Base-by-base conservation (phyloP, 2,329 filamentous ascomycete species). In the Paecilomyces formosus region DNA sequence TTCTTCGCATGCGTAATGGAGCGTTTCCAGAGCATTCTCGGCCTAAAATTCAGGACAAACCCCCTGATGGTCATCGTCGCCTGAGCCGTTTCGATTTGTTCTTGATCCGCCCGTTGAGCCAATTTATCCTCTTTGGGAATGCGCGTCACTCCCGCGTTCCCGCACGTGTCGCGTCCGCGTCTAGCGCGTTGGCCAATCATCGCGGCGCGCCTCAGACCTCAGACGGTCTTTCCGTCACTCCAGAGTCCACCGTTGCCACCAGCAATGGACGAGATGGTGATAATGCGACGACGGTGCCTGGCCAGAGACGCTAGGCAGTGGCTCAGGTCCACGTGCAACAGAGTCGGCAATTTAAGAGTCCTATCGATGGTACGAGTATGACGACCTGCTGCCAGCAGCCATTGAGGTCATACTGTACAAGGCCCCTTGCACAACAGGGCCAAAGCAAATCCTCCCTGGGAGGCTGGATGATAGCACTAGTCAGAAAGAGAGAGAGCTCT, bases 401-500 rank as follows among this genome's bases (percentile, higher is more conserved):
- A 45, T 45, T 21, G 39, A 45, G 6, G 39, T 45, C 35, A 45
- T 18, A 21, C 39, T 39, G 35, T 8, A 45, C n/a, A 21, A 18
- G 39, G 8, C 39, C 39, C 39, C n/a, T 45, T 45, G 39, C 39
- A n/a, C 39, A 6, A n/a, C 39, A 45, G 18, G n/a, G 39, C 39
- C 2, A 45, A 45, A 18, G 35, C 15, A 31, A 31, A 31, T 45
- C 8, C 35, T 45, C 15, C n/a, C 15, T 18, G 1, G 39, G 39
- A 45, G 39, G 39, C 39, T 45, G 39, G 39, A 45, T 26, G 24
- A 26, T 26, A 26, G 24, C 6, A 26, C 1, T 26, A 26, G 24
- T 26, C 3, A 26, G n/a, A 45, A 45, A 5, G 39, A 58, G 39
- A 61, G 31, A 4, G 53, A 53, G 50, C 50, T 51, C 53, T 61